Base-by-base conservation (phyloP, 2,329 filamentous ascomycete genomes). In the Purpureocillium lavendulum region DNA sequence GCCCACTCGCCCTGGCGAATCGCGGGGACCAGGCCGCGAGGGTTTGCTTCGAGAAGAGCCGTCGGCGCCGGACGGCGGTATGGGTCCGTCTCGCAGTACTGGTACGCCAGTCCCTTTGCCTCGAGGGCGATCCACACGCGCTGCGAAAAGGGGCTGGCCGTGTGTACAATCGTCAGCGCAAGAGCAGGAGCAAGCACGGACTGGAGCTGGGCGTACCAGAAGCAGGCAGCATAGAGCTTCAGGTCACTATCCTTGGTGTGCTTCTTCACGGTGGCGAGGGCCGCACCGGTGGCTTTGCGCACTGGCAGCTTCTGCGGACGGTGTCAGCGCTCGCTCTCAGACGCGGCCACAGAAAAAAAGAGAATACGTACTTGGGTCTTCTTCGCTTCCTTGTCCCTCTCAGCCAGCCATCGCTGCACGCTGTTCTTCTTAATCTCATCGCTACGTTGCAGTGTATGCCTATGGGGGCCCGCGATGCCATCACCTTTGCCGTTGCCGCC, bases 101-200 rank as follows among this genome's bases (percentile, higher is more conserved):
- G 85, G 55, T 94, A 94, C 30, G 75, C 66, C 8, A 92, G 70
- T 14, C 77, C 73, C 57, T 92, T 92, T 51, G 80, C 70, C 58
- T 94, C 87, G 29, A 94, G 70, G 1, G 87, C 84, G 47, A 94
- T 92, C 87, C 87, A 94, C 18, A 92, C 84, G 14, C 87, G 78
- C 56, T 94, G 87, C 2, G 87, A 87, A 56, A 90, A 92, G 18
- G 87, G 87, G 54, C 83, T 85, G 33, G 7, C 45, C 34, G 32
- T 17, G 12, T 7, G 4, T 18, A 6, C 9, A 4, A 30, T 38
- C 39, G 38, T 44, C 26, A 39, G 28, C 39, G 39, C 49, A 32
- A 38, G 29, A 10, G 21, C 21, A 5, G 5, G 21, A 6, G 10
- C 21, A 10, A 10, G 6, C 10, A 36, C 35, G 40, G 36, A 40